Conservation (phyloP, 1,284 basidiomycete species). For the Porodaedalea pini region DNA sequence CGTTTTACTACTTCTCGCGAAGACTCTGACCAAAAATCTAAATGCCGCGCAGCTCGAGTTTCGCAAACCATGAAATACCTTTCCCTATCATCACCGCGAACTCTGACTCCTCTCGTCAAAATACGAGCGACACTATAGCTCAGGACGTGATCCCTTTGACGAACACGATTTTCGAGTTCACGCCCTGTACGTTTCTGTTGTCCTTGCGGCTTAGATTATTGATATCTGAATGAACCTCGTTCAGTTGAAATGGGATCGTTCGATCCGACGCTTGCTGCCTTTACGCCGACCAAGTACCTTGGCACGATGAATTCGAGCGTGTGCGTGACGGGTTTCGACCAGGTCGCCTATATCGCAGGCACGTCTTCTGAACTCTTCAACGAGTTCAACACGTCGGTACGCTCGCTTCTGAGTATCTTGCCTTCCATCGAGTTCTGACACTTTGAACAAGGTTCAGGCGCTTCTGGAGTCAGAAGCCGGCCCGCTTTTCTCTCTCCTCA, state of each 20-base stretch:
- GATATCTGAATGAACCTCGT: conserved; percentile 1
- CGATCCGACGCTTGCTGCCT: conserved; percentile 43
- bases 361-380: conserved; percentile 43
- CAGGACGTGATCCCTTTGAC: conserved; percentile 33
- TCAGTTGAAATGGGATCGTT: conserved; percentile 43
- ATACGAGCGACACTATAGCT: conserved; percentile 23
- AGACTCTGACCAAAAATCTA: too few species aligned
- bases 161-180: conserved; percentile 44
- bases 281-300: conserved; percentile 39
- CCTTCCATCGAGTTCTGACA: neutral
- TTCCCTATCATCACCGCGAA: conserved; percentile 38
- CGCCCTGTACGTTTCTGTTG: conserved; percentile 35
- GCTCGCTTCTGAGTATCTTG: conserved; percentile 12
- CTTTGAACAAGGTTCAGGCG: conserved; percentile 14
- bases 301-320: conserved; percentile 41
- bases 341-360: conserved; percentile 39
- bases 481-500: conserved; percentile 28
- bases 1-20: neutral
- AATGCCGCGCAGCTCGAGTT: conserved; percentile 29
- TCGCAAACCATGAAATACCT: conserved; percentile 32
- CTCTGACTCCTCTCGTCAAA: conserved; percentile 19
- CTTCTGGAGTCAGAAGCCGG: conserved; percentile 26
- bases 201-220: neutral
- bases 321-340: conserved; percentile 50
- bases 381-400: conserved; percentile 32